Base-by-base conservation (phyloP, 805 yeast genomes). In the Saturnispora saitoi region DNA sequence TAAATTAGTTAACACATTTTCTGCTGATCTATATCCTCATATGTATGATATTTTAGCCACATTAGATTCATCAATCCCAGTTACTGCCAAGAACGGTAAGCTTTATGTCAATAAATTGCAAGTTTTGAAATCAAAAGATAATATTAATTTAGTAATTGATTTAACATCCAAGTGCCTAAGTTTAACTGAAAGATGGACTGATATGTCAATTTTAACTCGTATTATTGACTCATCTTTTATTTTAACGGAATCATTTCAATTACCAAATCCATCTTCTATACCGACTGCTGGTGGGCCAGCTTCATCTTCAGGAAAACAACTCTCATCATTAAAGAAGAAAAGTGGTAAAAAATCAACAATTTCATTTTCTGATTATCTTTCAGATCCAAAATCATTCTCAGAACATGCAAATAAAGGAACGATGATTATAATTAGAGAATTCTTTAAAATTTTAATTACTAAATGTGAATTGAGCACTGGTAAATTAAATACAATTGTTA, bases 341-440 rank as follows among this genome's bases (percentile, higher is more conserved):
- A 55, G 53, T 20, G 62, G 68, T 49, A 68, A 69, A 54, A 64
- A 60, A 48, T 62, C 71, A 45, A 74, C 68, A 57, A 72, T 71
- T 56, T 79, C 88, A 4, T 64, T 82, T 52, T 76, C 90, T 8
- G 95, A 85, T 65, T 60, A 83, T 29, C 68, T 83, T 42, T 79
- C 89, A 0, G 86, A 83, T 61, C 71, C 80, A 42, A 79, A 76
- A 47, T 68, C 77, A 47, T 83, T 84, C 56, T 60, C 62, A 28
- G 58, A 65, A 8, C 62, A 66, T 9, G 71, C 78, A 14, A 69
- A 81, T 4, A 36, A 51, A 0, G 26, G 48, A 1, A 74, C 79
- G 7, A 52, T 67, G 15, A 28, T 37, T 2, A 47, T 55, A 0
- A 67, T 78, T 7, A 61, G 75, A 45, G 48, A 50, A 2, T 83